Evolutionary conservation across 192 early-diverging fungal genomes (phyloP), one percentile per base, ranked within the genome.

Genomic region (Pilobolus umbonatus): DNA sequence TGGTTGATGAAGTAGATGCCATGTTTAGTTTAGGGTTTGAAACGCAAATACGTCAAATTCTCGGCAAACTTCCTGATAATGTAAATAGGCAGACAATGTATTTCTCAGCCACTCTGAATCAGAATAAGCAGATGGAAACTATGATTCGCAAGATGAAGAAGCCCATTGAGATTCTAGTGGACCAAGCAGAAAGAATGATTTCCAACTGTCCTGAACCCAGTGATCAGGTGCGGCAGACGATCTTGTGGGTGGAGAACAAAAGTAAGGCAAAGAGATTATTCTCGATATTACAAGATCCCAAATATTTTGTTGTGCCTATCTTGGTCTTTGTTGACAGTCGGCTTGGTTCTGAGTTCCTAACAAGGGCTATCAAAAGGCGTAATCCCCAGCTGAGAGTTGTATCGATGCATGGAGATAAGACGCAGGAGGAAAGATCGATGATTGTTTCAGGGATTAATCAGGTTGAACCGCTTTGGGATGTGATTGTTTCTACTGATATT

Each of bases 11-110:
- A 49, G 80, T 75, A 11, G 80, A 82, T 45, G 61, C 77, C 34
- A 82, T 82, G 78, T 72, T 82, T 49, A 75, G 75, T 30, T 48
- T 82, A 39, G 80, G 80, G 28, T 82, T 82, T 46, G 67, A 65
- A 5, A 65, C 64, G 3, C 78, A 82, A 54, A 57, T 82, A 4
- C 65, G 44, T n/a, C 59, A 70, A 24, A 75, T 82, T 12, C 28
- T 82, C 3, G 61, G 68, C n/a, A 66, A 59, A 30, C 51, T 77
- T 3, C 57, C 59, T 3, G 57, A 60, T n/a, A 65, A 65, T 6
- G 54, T 56, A 1, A 64, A 59, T 8, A 61, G 73, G 36, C 77
- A 81, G 53, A 68, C 71, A 12, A 56, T 73, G 8, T 61, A 75
- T 35, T 76, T 73, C 46, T 62, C 69, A 4, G 63, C 69, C 14